phyloP scores from a whole-genome alignment of 768 basidiomycete genomes.

The Podaxis sp. region DNA sequence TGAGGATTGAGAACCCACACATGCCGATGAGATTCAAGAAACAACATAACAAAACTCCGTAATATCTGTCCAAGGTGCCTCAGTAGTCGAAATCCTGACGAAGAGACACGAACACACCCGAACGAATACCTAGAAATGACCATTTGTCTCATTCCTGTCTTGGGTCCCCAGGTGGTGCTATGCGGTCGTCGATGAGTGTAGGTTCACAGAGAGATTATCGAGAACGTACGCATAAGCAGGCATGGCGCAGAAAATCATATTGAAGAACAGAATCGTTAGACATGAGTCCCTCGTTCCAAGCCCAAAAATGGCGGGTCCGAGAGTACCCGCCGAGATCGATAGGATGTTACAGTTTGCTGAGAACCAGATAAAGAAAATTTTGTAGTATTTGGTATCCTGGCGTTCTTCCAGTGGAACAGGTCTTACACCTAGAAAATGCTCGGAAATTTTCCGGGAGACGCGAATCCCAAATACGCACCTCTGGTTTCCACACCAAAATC shows the following conservation, averaged over 20 bases:
- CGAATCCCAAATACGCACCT: conserved; percentile 22
- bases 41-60: conserved; percentile 50
- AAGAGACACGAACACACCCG: conserved; percentile 25
- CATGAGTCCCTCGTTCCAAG: conserved; percentile 64
- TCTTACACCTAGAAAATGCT: conserved; percentile 40
- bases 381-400: conserved; percentile 59
- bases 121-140: conserved; percentile 55
- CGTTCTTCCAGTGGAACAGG: conserved; percentile 59
- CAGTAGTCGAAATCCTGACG: not conserved
- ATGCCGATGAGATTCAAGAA: conserved; percentile 53
- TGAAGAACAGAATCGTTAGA: conserved; percentile 68
- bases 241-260: conserved; percentile 54
- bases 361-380: conserved; percentile 80
- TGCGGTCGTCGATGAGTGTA: conserved; percentile 13
- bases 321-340: conserved; percentile 65
- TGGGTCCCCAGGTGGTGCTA: conserved; percentile 75
- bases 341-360: conserved; percentile 72
- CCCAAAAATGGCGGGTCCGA: conserved; percentile 61
- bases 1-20: conserved; percentile 60
- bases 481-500: conserved; percentile 32
- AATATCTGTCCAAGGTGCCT: conserved; percentile 27
- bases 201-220: not conserved
- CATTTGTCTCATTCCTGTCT: conserved; percentile 86
- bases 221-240: conserved; percentile 47
- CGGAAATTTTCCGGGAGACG: not conserved